Conservation (phyloP, 495 filamentous ascomycete genomes). For the Niebla homalea region DNA sequence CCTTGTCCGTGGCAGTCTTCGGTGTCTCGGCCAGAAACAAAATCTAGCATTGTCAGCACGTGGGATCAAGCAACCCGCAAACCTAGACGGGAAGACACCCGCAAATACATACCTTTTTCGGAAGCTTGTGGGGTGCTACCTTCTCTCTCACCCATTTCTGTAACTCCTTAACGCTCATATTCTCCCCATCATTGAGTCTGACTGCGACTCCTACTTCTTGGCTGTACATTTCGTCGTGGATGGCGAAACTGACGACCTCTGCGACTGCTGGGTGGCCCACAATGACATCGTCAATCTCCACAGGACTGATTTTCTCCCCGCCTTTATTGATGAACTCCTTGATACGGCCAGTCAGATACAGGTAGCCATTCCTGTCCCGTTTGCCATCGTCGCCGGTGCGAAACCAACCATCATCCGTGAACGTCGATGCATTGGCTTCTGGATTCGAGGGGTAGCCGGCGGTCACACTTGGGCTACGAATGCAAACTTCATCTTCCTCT, state of each 20-base stretch:
- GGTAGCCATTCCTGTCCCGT: slow-evolving; percentile 53
- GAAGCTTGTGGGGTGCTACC: slow-evolving; percentile 64
- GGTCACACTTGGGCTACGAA: slow-evolving; percentile 64
- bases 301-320: slow-evolving; percentile 66
- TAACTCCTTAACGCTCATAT: slow-evolving; percentile 38
- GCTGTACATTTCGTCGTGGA: slow-evolving; percentile 61
- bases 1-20: slow-evolving; percentile 74
- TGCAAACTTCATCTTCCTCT: slow-evolving; percentile 59
- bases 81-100: neutral
- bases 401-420: slow-evolving; percentile 57
- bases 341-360: slow-evolving; percentile 61
- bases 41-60: slow-evolving; percentile 28
- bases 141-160: slow-evolving; percentile 49
- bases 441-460: slow-evolving; percentile 67
- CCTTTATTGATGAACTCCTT: slow-evolving; percentile 75
- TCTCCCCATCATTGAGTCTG: slow-evolving; percentile 45
- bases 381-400: slow-evolving; percentile 70
- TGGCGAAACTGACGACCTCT: slow-evolving; percentile 66
- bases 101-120: slow-evolving; percentile 46
- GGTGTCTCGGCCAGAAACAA: slow-evolving; percentile 67
- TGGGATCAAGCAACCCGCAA: neutral
- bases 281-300: slow-evolving; percentile 67
- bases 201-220: slow-evolving; percentile 66
- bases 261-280: slow-evolving; percentile 50
- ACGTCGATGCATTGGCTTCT: slow-evolving; percentile 45